A percentile compares a stretch with the other conserved stretches of the same genome.
phyloP scores from a whole-genome alignment of 345 rosid species.

The Heritiera fomes region DNA sequence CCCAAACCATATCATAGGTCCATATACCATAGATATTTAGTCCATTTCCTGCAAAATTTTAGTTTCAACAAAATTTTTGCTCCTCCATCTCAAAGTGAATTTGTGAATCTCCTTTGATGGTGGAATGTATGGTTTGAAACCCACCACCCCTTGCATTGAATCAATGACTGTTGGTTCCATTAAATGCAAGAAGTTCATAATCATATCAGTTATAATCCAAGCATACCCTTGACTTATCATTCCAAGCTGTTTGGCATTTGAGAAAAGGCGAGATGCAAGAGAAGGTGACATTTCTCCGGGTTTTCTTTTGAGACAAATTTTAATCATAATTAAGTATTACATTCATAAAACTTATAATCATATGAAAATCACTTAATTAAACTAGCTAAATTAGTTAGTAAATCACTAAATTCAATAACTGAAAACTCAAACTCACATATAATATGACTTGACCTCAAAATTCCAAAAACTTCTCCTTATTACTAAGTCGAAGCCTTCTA shows the following conservation, averaged over 20 bases:
- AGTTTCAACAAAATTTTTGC: neutral
- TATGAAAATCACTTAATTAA: too few species aligned
- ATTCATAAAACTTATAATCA: too few species aligned
- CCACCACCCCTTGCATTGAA: conserved; percentile 47
- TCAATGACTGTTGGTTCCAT: neutral
- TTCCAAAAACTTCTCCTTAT: too few species aligned
- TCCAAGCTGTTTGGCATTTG: conserved; percentile 25
- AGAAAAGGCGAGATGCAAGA: conserved; percentile 26
- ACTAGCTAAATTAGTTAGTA: too few species aligned
- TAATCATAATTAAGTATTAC: too few species aligned
- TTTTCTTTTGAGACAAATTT: too few species aligned
- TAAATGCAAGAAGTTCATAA: conserved; percentile 11
- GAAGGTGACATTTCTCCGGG: conserved; percentile 3
- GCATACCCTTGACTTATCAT: conserved; percentile 41
- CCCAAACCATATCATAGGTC: conserved; percentile 39
- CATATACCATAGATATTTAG: conserved; percentile 28
- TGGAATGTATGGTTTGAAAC: conserved; percentile 37
- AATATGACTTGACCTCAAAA: too few species aligned
- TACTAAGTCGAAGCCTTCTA: too few species aligned
- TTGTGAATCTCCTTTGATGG: conserved; percentile 31
- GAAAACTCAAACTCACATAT: too few species aligned
- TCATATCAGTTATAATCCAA: conserved; percentile 38
- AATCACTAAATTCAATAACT: too few species aligned
- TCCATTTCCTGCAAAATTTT: neutral
- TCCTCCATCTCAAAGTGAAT: conserved; percentile 36